Evolutionary conservation across 2,329 filamentous ascomycete species (phyloP), one percentile per base, ranked within the genome.

Genomic region (Aphanoascus verrucosus): DNA sequence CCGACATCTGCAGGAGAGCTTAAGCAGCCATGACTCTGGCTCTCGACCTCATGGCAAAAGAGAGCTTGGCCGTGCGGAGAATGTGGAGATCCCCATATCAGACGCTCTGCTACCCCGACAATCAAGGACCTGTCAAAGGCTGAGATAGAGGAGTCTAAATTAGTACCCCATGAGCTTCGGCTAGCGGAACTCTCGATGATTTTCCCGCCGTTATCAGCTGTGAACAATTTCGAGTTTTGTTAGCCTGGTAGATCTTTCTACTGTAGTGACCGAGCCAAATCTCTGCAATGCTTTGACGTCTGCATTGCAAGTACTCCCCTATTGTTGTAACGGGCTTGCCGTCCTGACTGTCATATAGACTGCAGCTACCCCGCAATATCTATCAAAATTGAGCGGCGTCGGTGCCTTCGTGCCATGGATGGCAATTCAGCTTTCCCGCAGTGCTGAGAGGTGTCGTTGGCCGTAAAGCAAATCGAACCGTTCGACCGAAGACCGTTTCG

Each of bases 41-140:
- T 49, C 46, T 11, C 3, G 9, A 49, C 17, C n/a, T 46, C 43
- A 17, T n/a, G 43, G 43, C 9, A 2, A 15, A 49, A 49, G 5
- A 17, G 32, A 40, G 14, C 46, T 49, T 49, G 46, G 46, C 46
- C 15, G 34, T 49, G 46, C 46, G 46, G 46, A 49, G 46, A 49
- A 49, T 14, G 46, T 49, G 46, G 46, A 49, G 46, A 14, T 49
- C 12, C 11, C 17, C 34, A 17, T 19, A 49, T 20, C 6, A 34
- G 4, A 23, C 12, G 19, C 3, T 43, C 1, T 17, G 2, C n/a
- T 31, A 38, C 28, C 23, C 34, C 34, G 15, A 28, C 15, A 38
- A 40, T 28, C 34, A 17, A n/a, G 15, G 9, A 28, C 8, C 32
- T 14, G 14, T 12, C 32, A 49, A 17, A 38, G 20, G 17, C 32